phyloP scores from a whole-genome alignment of 257 asterid genomes.

The Forsythia suspensa region DNA sequence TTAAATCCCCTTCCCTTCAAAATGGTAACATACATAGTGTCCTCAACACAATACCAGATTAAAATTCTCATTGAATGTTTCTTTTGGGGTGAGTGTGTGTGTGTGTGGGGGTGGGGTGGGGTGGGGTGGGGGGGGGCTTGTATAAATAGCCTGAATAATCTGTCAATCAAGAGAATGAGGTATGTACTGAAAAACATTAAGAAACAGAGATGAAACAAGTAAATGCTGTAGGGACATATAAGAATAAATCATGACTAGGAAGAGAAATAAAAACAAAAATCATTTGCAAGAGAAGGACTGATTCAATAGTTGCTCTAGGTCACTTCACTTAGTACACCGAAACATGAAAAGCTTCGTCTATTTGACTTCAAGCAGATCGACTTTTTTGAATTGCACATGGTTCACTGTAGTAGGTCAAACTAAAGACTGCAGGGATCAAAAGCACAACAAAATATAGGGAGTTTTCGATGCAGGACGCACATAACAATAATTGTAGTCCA shows the following conservation, averaged over 20 bases:
- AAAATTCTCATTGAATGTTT: neutral
- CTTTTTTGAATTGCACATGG: neutral
- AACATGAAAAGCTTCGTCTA: neutral
- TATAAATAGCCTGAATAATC: neutral
- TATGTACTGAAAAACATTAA: neutral
- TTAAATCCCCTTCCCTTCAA: neutral
- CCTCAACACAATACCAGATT: neutral
- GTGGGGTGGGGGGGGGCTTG: neutral
- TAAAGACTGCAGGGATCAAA: no score
- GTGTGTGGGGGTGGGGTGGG: no score
- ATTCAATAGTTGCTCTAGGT: neutral
- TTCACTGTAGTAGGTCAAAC: no score
- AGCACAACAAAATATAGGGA: neutral
- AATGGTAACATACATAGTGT: neutral
- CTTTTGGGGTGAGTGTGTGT: no score
- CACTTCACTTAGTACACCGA: neutral
- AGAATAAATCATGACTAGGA: neutral
- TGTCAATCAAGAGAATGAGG: neutral
- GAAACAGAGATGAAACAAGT: neutral
- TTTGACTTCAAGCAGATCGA: neutral
- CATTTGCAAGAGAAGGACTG: neutral
- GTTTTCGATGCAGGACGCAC: no score
- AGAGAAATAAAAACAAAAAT: neutral
- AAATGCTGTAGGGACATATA: neutral
- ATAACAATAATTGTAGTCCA: no score